Conservation (phyloP, 805 yeast species). For the Wickerhamiella domercqiae region DNA sequence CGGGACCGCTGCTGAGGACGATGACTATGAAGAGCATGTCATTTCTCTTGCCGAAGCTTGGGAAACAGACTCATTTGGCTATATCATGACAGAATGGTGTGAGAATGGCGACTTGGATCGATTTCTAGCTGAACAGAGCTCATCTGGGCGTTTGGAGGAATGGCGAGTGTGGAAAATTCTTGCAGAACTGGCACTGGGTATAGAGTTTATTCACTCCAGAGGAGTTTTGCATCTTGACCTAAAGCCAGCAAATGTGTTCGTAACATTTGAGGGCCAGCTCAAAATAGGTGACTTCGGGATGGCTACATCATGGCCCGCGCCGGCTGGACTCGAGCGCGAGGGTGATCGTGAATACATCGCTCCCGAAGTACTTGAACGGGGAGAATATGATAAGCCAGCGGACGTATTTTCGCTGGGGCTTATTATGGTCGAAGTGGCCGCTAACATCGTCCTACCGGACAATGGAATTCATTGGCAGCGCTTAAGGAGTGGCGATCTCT, state of each 20-base stretch:
- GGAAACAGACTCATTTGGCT: slow-evolving; percentile 57
- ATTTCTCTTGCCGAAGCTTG: slow-evolving; percentile 71
- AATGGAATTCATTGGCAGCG: slow-evolving; percentile 96
- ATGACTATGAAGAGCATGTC: slow-evolving; percentile 62
- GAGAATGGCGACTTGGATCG: slow-evolving; percentile 83
- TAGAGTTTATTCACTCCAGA: slow-evolving; percentile 61
- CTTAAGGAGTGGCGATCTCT: slow-evolving; percentile 81
- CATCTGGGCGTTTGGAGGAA: slow-evolving; percentile 70
- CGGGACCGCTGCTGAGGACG: slow-evolving; percentile 20
- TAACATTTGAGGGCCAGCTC: slow-evolving; percentile 85
- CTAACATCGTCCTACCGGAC: slow-evolving; percentile 86
- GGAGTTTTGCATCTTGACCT: slow-evolving; percentile 76
- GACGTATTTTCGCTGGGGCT: slow-evolving; percentile 91
- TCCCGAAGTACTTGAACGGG: slow-evolving; percentile 77
- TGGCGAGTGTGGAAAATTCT: slow-evolving; percentile 97
- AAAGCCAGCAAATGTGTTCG: slow-evolving; percentile 88
- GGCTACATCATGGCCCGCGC: slow-evolving; percentile 63
- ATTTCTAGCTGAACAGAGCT: slow-evolving; percentile 64
- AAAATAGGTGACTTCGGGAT: slow-evolving; percentile 96
- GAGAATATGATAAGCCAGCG: slow-evolving; percentile 77
- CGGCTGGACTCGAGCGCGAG: slow-evolving; percentile 61
- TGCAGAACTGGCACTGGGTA: slow-evolving; percentile 62
- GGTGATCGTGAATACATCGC: slow-evolving; percentile 97
- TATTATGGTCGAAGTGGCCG: slow-evolving; percentile 88
- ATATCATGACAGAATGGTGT: slow-evolving; percentile 89